A percentile compares a stretch with the other conserved stretches of the same genome.
phyloP scores from a whole-genome alignment of 1,284 basidiomycete genomes.

The Peniophora sp. region DNA sequence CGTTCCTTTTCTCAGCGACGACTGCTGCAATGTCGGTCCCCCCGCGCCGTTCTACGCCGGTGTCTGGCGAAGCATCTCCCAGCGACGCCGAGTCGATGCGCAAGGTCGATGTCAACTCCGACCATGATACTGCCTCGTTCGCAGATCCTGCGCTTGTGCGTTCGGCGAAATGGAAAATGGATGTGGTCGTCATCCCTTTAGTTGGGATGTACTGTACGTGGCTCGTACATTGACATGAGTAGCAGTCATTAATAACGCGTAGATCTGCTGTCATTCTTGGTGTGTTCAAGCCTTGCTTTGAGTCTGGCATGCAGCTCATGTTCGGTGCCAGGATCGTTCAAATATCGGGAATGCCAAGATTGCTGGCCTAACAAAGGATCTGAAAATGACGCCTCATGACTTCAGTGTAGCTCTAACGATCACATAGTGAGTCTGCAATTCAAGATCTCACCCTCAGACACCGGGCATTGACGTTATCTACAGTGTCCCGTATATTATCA shows the following conservation, averaged over 20 bases:
- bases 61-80: too few relatives aligned
- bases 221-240: background rate
- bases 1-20: too few relatives aligned
- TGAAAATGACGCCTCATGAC: slow-evolving; percentile 43
- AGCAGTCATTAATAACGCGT: background rate
- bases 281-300: background rate
- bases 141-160: too few relatives aligned
- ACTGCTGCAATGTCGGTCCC: too few relatives aligned
- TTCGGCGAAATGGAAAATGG: background rate
- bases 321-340: background rate
- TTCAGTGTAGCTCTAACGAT: slow-evolving; percentile 11
- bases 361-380: slow-evolving; percentile 46
- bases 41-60: too few relatives aligned
- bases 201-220: background rate
- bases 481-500: slow-evolving; percentile 46
- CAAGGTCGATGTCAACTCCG: too few relatives aligned
- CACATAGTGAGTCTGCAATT: slow-evolving; percentile 12
- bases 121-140: too few relatives aligned
- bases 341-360: slow-evolving; percentile 55
- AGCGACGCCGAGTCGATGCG: too few relatives aligned
- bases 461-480: slow-evolving; percentile 1
- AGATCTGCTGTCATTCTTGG: slow-evolving; percentile 12
- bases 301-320: background rate
- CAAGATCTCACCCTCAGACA: background rate
- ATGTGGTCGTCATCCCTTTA: background rate